These are phyloP conservation scores for Tuber umbilicatum DNA, from an alignment of 495 filamentous ascomycete species.

Conservation along the genomic window DNA sequence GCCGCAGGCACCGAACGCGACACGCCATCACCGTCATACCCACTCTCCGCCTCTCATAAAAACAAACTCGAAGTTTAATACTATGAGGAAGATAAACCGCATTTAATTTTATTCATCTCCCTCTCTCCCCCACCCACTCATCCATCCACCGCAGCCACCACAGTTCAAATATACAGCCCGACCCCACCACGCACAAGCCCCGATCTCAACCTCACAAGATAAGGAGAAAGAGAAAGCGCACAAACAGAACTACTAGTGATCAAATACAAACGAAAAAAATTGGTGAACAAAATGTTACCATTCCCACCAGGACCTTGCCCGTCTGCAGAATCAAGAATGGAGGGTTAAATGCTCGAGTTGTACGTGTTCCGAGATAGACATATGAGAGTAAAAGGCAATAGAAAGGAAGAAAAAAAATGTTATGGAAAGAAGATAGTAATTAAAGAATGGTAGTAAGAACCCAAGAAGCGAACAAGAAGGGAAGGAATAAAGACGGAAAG, in stretches of 20 bases:
- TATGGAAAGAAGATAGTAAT: not conserved
- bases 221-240: not conserved
- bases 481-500: not conserved
- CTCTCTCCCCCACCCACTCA: not conserved
- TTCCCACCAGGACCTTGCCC: not conserved
- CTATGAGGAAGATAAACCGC: not conserved
- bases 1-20: not conserved
- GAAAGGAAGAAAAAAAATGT: not conserved
- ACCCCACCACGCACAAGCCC: not conserved
- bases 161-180: not conserved
- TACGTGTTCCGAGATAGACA: not conserved
- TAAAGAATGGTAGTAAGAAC: not conserved
- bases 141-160: not conserved
- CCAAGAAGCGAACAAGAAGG: not conserved
- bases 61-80: not conserved
- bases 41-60: not conserved
- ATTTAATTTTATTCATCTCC: not conserved
- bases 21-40: not conserved
- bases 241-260: not conserved
- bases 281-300: not conserved
- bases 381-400: not conserved
- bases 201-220: not conserved
- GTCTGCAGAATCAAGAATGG: not conserved
- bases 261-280: not conserved
- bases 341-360: not conserved